Percentiles rank a stretch among this genome's conserved stretches.
Conservation (phyloP, 2,329 filamentous ascomycete genomes). For the Colletotrichum theobromicola region DNA sequence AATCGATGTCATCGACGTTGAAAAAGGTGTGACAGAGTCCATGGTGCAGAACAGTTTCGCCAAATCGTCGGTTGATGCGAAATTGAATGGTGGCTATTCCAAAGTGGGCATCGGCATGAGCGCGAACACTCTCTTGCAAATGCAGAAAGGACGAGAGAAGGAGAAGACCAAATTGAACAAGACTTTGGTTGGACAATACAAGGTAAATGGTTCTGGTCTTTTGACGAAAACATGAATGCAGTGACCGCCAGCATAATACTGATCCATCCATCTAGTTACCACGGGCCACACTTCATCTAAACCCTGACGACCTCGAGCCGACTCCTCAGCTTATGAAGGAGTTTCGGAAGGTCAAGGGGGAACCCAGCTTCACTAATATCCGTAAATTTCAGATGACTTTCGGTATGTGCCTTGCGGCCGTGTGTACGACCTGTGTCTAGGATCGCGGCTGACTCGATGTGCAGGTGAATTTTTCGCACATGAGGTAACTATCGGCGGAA, state of each 20-base stretch:
- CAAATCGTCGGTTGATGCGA: background rate
- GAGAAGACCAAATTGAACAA: background rate
- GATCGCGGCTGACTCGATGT: background rate
- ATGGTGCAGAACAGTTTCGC: background rate
- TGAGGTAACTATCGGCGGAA: background rate
- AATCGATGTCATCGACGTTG: background rate
- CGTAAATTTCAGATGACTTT: background rate
- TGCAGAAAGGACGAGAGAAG: background rate
- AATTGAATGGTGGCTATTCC: background rate
- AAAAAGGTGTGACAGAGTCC: background rate
- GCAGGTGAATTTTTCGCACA: constrained; percentile 4
- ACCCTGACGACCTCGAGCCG: background rate
- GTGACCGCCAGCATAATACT: background rate
- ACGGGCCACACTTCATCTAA: background rate
- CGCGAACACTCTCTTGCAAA: background rate
- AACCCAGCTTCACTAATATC: background rate
- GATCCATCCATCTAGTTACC: background rate
- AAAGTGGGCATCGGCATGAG: background rate
- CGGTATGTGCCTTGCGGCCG: background rate
- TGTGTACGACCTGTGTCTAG: background rate
- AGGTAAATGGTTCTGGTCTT: background rate
- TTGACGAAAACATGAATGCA: background rate
- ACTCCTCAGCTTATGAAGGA: background rate
- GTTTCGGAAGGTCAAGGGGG: background rate
- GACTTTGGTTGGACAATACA: background rate